Conservation (phyloP, 495 filamentous ascomycete genomes). For the Daldinia bambusicola region DNA sequence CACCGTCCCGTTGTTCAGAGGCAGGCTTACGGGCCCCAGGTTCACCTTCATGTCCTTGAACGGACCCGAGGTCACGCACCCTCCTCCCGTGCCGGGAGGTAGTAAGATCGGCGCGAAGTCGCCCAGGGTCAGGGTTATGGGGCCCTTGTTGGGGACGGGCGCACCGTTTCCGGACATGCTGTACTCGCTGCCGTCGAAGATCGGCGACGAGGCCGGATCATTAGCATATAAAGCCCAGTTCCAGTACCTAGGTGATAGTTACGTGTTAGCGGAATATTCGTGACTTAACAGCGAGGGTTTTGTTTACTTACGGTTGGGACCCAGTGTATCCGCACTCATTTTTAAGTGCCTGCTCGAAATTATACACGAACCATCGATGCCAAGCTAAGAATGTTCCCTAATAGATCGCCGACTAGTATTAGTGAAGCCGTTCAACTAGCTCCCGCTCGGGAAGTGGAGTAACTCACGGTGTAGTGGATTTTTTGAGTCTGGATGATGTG, state of each 20-base stretch:
- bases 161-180: slow-evolving; percentile 72
- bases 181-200: slow-evolving; percentile 71
- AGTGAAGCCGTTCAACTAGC: neutral
- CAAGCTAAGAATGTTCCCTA: slow-evolving; percentile 73
- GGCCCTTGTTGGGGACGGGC: slow-evolving; percentile 51
- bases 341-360: slow-evolving; percentile 72
- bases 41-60: slow-evolving; percentile 64
- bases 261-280: slow-evolving; percentile 8
- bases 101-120: slow-evolving; percentile 51
- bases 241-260: slow-evolving; percentile 60
- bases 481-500: slow-evolving; percentile 71
- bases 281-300: neutral
- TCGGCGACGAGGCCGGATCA: slow-evolving; percentile 64
- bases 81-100: slow-evolving; percentile 67
- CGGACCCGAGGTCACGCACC: slow-evolving; percentile 70
- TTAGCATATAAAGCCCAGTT: slow-evolving; percentile 67
- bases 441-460: slow-evolving; percentile 20
- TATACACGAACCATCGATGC: slow-evolving; percentile 74
- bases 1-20: slow-evolving; percentile 44
- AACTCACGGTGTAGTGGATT: slow-evolving; percentile 66
- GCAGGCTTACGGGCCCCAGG: slow-evolving; percentile 62
- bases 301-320: slow-evolving; percentile 58
- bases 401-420: slow-evolving; percentile 7
- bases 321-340: slow-evolving; percentile 78
- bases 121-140: slow-evolving; percentile 40